phyloP scores from a whole-genome alignment of 1,284 basidiomycete genomes.

The Inonotus hispidus region DNA sequence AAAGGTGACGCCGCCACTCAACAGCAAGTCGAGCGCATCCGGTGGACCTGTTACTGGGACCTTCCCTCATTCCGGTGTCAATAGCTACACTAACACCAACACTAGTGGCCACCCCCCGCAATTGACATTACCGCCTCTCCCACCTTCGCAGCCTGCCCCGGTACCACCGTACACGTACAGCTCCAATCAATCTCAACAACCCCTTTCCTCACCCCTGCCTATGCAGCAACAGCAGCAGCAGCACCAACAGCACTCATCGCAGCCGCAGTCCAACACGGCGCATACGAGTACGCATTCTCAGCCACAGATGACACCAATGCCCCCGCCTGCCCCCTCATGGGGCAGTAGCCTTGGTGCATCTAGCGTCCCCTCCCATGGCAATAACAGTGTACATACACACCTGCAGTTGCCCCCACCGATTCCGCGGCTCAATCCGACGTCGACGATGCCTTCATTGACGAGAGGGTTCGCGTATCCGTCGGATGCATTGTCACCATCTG shows the following conservation, averaged over 20 bases:
- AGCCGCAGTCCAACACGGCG: not conserved
- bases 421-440: not conserved
- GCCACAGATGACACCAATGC: not conserved
- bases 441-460: not conserved
- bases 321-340: not conserved
- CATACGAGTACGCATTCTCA: not conserved
- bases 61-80: not conserved
- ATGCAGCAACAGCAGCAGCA: not conserved
- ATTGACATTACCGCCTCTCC: not conserved
- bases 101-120: not conserved
- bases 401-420: conserved; percentile 8
- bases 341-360: not conserved
- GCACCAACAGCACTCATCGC: not conserved
- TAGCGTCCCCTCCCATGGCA: conserved; percentile 6
- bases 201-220: not conserved
- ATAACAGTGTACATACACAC: not conserved
- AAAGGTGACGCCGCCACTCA: not conserved
- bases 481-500: not conserved
- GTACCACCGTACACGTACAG: not conserved
- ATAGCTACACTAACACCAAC: not conserved
- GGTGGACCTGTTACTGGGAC: not conserved
- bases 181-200: not conserved
- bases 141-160: not conserved
- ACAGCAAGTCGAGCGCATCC: not conserved
- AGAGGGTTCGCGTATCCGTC: not conserved